A percentile compares a stretch with the other conserved stretches of the same genome.
These are phyloP conservation scores for Malassezia obtusa DNA, from an alignment of 1,284 basidiomycete genomes.

Conservation along the genomic window DNA sequence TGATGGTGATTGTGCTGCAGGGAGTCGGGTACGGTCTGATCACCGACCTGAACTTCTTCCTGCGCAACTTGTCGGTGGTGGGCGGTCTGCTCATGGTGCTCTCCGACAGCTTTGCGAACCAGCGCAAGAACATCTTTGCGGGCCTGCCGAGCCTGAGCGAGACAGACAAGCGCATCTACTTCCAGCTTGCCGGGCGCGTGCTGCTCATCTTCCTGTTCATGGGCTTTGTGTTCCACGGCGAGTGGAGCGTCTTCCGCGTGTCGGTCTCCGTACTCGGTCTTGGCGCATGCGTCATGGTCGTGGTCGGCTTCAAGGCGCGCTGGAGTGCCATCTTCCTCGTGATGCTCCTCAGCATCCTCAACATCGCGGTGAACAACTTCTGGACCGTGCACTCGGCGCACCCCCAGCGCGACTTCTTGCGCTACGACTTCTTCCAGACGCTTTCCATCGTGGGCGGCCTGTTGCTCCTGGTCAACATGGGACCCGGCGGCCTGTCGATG, in stretches of 20 bases:
- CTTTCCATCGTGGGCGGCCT: slow-evolving; percentile 88
- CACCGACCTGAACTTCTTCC: slow-evolving; percentile 98
- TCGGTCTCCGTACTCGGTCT: slow-evolving; percentile 63
- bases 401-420: slow-evolving; percentile 93
- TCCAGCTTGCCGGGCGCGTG: slow-evolving; percentile 91
- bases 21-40: slow-evolving; percentile 86
- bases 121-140: slow-evolving; percentile 66
- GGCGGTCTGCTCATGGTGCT: slow-evolving; percentile 95
- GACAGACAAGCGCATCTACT: slow-evolving; percentile 95
- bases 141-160: slow-evolving; percentile 78
- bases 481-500: slow-evolving; percentile 88
- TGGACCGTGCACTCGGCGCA: slow-evolving; percentile 85
- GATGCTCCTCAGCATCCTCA: slow-evolving; percentile 81
- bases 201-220: slow-evolving; percentile 98
- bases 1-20: slow-evolving; percentile 85
- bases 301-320: slow-evolving; percentile 97
- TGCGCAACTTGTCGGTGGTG: slow-evolving; percentile 82
- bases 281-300: slow-evolving; percentile 87
- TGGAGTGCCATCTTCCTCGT: slow-evolving; percentile 98
- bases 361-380: slow-evolving; percentile 98
- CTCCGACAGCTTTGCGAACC: slow-evolving; percentile 76
- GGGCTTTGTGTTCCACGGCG: slow-evolving; percentile 88
- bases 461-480: slow-evolving; percentile 93
- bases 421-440: slow-evolving; percentile 50
- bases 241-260: slow-evolving; percentile 75